Percentiles rank a stretch among this genome's conserved stretches.
phyloP scores from a whole-genome alignment of 306 rosid species.

The Citrullus colocynthis region DNA sequence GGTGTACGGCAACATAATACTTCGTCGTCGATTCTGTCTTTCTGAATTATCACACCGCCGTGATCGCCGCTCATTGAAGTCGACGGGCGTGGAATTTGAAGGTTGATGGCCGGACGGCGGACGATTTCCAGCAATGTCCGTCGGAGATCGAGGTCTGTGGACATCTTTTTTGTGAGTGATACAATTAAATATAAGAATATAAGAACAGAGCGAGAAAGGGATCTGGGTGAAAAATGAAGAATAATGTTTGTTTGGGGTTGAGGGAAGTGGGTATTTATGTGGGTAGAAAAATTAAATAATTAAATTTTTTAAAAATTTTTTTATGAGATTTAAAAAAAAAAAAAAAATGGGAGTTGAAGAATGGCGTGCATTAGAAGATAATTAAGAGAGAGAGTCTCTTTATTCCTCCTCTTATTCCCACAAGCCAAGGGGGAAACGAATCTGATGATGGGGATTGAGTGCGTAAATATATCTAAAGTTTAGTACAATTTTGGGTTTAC shows the following conservation, averaged over 20 bases:
- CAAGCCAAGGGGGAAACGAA: neutral
- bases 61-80: neutral
- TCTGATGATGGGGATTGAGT: neutral
- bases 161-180: neutral
- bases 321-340: too few species aligned
- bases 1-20: conserved; percentile 8
- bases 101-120: neutral
- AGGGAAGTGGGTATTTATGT: neutral
- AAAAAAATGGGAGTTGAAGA: neutral
- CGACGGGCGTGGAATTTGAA: neutral
- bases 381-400: neutral
- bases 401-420: neutral
- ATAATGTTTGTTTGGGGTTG: neutral
- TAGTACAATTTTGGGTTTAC: neutral
- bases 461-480: neutral
- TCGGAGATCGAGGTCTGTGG: conserved; percentile 4
- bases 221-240: neutral
- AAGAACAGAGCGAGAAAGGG: neutral
- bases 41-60: neutral
- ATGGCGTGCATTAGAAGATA: conserved; percentile 13
- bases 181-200: neutral
- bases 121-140: neutral
- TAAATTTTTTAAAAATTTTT: too few species aligned
- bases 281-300: neutral
- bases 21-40: neutral